A percentile compares a stretch with the other conserved stretches of the same genome.
These are phyloP conservation scores for Entelexis paramagnoliae DNA, from an alignment of 1,139 yeast genomes.

Conservation along the genomic window DNA sequence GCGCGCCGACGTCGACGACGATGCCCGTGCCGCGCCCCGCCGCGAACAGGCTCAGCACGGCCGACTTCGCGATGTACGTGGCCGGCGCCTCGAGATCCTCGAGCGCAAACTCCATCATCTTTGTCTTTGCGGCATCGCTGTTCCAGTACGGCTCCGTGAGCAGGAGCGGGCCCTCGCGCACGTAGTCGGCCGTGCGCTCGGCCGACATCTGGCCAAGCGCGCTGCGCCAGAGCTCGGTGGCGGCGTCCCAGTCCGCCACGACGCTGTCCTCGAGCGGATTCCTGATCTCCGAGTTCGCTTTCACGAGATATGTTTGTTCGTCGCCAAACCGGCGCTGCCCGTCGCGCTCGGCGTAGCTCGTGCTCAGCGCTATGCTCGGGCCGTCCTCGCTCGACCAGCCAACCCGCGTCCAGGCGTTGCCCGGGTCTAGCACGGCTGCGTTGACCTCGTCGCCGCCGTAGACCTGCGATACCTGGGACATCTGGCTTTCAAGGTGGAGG, in stretches of 20 bases:
- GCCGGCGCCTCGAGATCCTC: slow-evolving; percentile 77
- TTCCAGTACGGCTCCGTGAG: slow-evolving; percentile 87
- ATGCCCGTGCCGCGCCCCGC: slow-evolving; percentile 91
- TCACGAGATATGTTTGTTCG: slow-evolving; percentile 17
- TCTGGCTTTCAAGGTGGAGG: slow-evolving; percentile 3
- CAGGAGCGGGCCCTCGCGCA: slow-evolving; percentile 62
- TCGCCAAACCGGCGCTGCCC: slow-evolving; percentile 24
- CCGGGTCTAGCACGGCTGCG: slow-evolving; percentile 87
- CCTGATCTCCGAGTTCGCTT: slow-evolving; percentile 29
- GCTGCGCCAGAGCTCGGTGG: slow-evolving; percentile 33
- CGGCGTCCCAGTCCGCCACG: slow-evolving; percentile 39
- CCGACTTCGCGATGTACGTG: slow-evolving; percentile 69
- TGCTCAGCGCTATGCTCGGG: slow-evolving; percentile 68
- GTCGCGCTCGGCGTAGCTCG: slow-evolving; percentile 33
- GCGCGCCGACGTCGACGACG: slow-evolving; percentile 89
- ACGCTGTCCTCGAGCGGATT: slow-evolving; percentile 34
- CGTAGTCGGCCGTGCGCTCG: slow-evolving; percentile 22
- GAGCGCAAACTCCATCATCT: slow-evolving; percentile 62
- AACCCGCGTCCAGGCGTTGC: slow-evolving; percentile 68
- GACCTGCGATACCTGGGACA: slow-evolving; percentile 23
- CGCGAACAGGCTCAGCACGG: slow-evolving; percentile 86
- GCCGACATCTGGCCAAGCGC: slow-evolving; percentile 36
- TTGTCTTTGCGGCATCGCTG: slow-evolving; percentile 53
- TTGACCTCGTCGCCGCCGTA: slow-evolving; percentile 58
- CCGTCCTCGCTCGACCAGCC: slow-evolving; percentile 94